Evolutionary conservation across 768 basidiomycete genomes (phyloP), one percentile per base, ranked within the genome.

Genomic region (Brasilioporus rufonigricans): DNA sequence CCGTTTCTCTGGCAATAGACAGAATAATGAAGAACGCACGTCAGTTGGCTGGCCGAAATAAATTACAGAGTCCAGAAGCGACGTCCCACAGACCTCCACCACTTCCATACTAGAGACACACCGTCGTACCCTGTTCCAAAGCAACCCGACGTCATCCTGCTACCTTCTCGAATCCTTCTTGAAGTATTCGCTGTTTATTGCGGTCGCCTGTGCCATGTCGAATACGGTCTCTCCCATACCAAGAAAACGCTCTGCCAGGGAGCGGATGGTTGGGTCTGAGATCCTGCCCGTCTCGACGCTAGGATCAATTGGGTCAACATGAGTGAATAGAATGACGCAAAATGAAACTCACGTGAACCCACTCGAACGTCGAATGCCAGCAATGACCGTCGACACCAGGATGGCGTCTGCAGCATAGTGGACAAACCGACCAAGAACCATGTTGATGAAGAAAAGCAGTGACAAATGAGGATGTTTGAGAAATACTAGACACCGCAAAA

Each of bases 181-280:
- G 77, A 90, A 98, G 66, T 90, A 97, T 10, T 76, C 61, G 67
- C 87, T 94, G 68, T 89, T 93, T 58, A 97, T 90, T n/a, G 85
- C 91, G 3, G 86, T 84, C 12, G 84, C 86, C 64, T 93, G 87
- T 33, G 88, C 75, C 71, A 93, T 80, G 66, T 92, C 90, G 74
- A 96, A 98, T 32, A 96, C 71, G 5, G 87, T 84, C 73, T 98
- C 96, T 48, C 96, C 96, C 24, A 93, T 76, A 33, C 86, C 83
- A 48, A 98, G 78, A 67, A 93, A 94, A 54, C 80, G 82, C 62
- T 97, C 90, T 3, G 91, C 85, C 11, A 91, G 72, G 18, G 84
- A 81, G 47, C 89, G 87, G 14, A 86, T 57, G 10, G 89, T 93
- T 2, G 87, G 80, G 65, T 98, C 93, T 36, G 89, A 75, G 57